These are phyloP conservation scores for Solanum chilense DNA, from an alignment of 257 asterid genomes.

Conservation along the genomic window DNA sequence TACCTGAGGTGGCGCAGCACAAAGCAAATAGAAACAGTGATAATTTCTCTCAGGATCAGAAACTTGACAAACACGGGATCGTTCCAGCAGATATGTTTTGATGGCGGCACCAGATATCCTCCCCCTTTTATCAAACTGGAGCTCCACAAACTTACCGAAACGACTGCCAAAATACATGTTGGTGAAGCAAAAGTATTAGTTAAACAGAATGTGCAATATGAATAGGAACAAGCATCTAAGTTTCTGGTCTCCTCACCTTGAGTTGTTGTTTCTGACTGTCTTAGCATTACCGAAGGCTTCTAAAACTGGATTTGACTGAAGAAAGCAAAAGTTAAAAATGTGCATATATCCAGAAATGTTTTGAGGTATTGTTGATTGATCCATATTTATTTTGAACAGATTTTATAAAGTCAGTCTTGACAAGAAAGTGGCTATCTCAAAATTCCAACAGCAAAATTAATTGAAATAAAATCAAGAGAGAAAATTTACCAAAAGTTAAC, in stretches of 20 bases:
- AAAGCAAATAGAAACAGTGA: slow-evolving; percentile 90
- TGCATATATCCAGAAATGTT: not conserved
- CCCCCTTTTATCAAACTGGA: slow-evolving; percentile 62
- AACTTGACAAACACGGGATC: slow-evolving; percentile 89
- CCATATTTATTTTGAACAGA: not conserved
- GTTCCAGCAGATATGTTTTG: slow-evolving; percentile 84
- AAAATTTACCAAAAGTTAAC: not conserved
- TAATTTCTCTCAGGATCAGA: slow-evolving; percentile 94
- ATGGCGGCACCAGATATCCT: slow-evolving; percentile 94
- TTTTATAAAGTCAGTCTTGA: not conserved
- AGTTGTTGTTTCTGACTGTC: slow-evolving; percentile 84
- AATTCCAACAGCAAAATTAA: not conserved
- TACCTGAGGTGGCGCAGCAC: slow-evolving; percentile 92
- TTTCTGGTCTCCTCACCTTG: slow-evolving; percentile 40
- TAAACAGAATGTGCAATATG: not conserved
- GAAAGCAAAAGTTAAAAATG: not conserved
- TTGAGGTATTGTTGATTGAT: not conserved
- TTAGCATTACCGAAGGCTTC: slow-evolving; percentile 97
- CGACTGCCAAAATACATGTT: slow-evolving; percentile 41
- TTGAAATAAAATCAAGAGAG: not conserved
- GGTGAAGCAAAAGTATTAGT: not conserved
- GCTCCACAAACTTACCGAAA: slow-evolving; percentile 89
- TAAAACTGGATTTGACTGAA: slow-evolving; percentile 87
- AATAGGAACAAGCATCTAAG: not conserved
- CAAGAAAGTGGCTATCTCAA: not conserved